These are phyloP conservation scores for Geosiphon pyriformis DNA, from an alignment of 192 early-diverging fungal genomes.

Conservation along the genomic window DNA sequence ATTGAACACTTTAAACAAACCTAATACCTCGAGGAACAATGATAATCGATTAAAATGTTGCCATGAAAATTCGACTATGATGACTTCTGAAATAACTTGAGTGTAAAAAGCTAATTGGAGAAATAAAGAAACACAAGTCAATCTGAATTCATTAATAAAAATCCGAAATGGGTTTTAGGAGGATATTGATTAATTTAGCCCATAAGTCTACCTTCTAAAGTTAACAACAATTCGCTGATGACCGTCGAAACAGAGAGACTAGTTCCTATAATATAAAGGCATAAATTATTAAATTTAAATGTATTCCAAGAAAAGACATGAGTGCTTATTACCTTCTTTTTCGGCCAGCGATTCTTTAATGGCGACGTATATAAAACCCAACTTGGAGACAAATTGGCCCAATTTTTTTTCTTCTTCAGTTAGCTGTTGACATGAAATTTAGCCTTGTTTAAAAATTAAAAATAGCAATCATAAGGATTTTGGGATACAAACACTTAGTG, in stretches of 20 bases:
- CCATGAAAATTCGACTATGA: slow-evolving; percentile 9
- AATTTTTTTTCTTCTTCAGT: slow-evolving; percentile 10
- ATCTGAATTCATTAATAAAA: background rate
- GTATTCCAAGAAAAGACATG: background rate
- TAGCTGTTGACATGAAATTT: background rate
- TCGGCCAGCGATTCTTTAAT: background rate
- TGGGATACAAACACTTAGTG: background rate
- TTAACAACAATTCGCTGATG: too few relatives aligned
- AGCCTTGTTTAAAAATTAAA: background rate
- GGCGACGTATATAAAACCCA: background rate
- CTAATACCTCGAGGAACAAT: slow-evolving; percentile 16
- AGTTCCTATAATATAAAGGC: too few relatives aligned
- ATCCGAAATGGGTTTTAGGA: too few relatives aligned
- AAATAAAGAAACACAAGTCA: background rate
- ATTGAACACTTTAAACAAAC: background rate
- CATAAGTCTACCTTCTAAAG: too few relatives aligned
- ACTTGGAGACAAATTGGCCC: background rate
- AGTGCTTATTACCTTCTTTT: background rate
- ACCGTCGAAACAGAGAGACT: too few relatives aligned
- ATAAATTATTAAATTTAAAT: too few relatives aligned
- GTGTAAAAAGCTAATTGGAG: background rate
- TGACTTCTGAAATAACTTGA: background rate
- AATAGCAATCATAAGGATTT: background rate
- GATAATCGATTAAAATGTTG: background rate
- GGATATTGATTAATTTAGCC: too few relatives aligned